Base-by-base conservation (phyloP, 768 basidiomycete genomes). In the Gymnopilus dilepis region DNA sequence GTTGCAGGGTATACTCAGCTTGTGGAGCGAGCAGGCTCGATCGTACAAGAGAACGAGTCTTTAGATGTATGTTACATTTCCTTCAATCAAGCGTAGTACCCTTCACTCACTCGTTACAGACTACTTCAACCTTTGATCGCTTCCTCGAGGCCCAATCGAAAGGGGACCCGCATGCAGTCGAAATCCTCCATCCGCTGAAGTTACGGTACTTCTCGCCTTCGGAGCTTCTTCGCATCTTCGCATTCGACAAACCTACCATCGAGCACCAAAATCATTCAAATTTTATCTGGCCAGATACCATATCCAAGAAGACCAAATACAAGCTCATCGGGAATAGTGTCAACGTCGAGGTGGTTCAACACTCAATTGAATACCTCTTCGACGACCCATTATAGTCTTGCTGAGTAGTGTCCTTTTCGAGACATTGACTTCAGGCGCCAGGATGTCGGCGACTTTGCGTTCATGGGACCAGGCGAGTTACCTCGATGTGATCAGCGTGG, bases 291-390 rank as follows among this genome's bases (percentile, higher is more conserved):
- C 91, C 91, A 4, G 65, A 72, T 6, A 70, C 70, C 2, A 73
- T 91, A 9, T 86, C 89, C 2, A 81, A 69, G 1, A 92, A 90
- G 73, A 85, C 88, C 9, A 88, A 86, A 69, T 93, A 94, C 65
- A 82, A 85, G 48, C 76, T 93, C 28, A 88, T 94, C 57, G 92
- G 92, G 17, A 94, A 94, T 72, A 92, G 91, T 59, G 86, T 94
- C 7, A 94, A 94, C 72, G 90, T 93, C 6, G 77, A 78, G 58
- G 91, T 93, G 11, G 86, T 94, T 0, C 79, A 82, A 53, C 75
- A 78, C 61, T 76, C 92, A 54, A 81, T 93, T 41, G 72, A 79
- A 40, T 89, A 87, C 72, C 73, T 93, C 42, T 84, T 85, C 60
- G 65, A 70, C 22, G 78, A 72, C 33, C 21, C 58, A 3, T 42